phyloP scores from a whole-genome alignment of 192 early-diverging fungal species.

The Neocallimastix lanati region DNA sequence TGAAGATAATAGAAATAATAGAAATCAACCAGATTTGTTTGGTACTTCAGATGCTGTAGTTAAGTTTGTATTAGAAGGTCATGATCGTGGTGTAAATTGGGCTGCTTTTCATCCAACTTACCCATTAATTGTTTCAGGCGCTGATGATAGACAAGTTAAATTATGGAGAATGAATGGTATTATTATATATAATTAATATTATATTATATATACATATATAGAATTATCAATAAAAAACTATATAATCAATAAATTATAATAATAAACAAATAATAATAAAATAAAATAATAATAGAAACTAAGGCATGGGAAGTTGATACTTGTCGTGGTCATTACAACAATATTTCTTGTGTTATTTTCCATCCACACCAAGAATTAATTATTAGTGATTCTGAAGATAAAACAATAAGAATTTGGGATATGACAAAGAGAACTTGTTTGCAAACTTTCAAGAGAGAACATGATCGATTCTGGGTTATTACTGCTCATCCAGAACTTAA shows the following conservation, averaged over 20 bases:
- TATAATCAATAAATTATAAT: too few species aligned
- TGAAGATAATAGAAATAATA: not conserved
- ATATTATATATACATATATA: too few species aligned
- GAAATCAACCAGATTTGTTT: conserved; percentile 79
- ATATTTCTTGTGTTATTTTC: conserved; percentile 83
- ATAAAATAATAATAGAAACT: conserved; percentile 56
- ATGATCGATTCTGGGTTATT: conserved; percentile 68
- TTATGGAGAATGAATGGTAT: conserved; percentile 95
- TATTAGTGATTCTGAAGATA: conserved; percentile 85
- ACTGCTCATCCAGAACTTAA: conserved; percentile 94
- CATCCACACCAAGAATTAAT: conserved; percentile 93
- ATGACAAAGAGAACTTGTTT: conserved; percentile 83
- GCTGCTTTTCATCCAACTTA: conserved; percentile 90
- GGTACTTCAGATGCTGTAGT: conserved; percentile 89
- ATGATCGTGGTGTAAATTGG: conserved; percentile 95
- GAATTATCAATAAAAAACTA: conserved; percentile 1
- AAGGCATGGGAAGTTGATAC: conserved; percentile 99
- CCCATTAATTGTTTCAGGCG: conserved; percentile 88
- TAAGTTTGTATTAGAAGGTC: conserved; percentile 96
- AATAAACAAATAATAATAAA: too few species aligned
- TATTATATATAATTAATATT: too few species aligned
- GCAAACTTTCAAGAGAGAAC: conserved; percentile 90
- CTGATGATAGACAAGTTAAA: conserved; percentile 95
- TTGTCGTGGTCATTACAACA: conserved; percentile 96
- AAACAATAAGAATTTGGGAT: conserved; percentile 97